Conservation (phyloP, 2,329 filamentous ascomycete genomes). For the Phialocephala sp. region DNA sequence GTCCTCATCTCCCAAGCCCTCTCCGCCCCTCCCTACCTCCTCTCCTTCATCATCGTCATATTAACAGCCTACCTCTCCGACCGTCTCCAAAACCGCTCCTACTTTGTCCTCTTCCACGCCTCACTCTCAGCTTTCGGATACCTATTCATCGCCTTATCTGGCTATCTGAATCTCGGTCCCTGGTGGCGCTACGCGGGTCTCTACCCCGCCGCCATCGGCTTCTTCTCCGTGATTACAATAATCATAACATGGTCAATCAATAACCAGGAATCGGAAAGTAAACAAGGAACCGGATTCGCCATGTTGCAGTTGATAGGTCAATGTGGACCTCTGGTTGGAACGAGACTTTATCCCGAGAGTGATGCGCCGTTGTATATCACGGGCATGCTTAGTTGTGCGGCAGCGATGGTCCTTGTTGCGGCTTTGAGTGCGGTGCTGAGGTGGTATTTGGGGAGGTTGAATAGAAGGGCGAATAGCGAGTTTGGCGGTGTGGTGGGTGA, state of each 20-base stretch:
- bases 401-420: constrained; percentile 54
- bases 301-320: constrained; percentile 76
- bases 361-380: constrained; percentile 55
- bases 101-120: constrained; percentile 72
- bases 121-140: constrained; percentile 68
- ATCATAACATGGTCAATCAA: constrained; percentile 90
- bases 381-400: constrained; percentile 57
- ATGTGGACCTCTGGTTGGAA: constrained; percentile 51
- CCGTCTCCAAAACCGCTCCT: constrained; percentile 62
- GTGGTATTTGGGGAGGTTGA: constrained; percentile 38
- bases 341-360: constrained; percentile 57
- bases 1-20: constrained; percentile 74
- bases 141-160: constrained; percentile 63
- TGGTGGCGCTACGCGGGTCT: constrained; percentile 73
- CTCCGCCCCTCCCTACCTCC: constrained; percentile 79
- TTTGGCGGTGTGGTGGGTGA: constrained; percentile 32
- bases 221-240: constrained; percentile 83
- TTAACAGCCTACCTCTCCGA: constrained; percentile 77
- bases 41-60: constrained; percentile 75
- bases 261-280: constrained; percentile 73
- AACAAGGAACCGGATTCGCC: constrained; percentile 78
- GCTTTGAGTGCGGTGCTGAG: constrained; percentile 50
- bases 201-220: constrained; percentile 79
- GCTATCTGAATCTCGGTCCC: constrained; percentile 50
- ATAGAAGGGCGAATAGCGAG: constrained; percentile 28